Percentiles rank a stretch among this genome's conserved stretches.
Evolutionary conservation across 1,139 yeast genomes (phyloP).

Genomic region (Yarrowia galli): DNA sequence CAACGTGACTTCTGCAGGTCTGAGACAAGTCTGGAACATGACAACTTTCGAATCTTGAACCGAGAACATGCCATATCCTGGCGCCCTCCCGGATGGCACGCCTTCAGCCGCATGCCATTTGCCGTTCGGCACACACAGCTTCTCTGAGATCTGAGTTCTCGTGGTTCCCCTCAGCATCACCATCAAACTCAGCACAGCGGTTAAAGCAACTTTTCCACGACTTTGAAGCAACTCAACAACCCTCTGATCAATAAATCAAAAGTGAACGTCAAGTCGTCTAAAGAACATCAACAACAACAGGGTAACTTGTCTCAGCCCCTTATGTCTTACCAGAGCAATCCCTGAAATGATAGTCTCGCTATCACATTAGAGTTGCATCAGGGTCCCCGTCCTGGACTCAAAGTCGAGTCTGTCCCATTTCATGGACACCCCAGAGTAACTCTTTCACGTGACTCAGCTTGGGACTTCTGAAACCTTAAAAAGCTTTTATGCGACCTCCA

Average conservation of each 20-base stretch:
- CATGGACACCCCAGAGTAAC: not conserved
- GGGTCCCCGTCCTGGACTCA: not conserved
- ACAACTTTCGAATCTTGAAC: not conserved
- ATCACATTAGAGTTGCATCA: not conserved
- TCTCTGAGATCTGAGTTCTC: no score
- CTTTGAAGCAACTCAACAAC: no score
- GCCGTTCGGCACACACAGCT: not conserved
- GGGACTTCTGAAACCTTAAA: not conserved
- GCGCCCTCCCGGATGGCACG: not conserved
- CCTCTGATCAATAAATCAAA: not conserved
- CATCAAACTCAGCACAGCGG: no score
- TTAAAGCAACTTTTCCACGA: no score
- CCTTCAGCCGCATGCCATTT: not conserved
- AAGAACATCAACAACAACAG: not conserved
- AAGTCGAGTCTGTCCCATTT: not conserved
- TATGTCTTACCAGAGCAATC: not conserved
- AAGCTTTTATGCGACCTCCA: not conserved
- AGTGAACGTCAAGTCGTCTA: not conserved
- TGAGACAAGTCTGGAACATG: conserved; percentile 4
- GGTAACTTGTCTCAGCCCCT: not conserved
- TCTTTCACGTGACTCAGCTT: not conserved
- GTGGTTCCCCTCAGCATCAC: no score
- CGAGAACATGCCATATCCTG: conserved; percentile 11
- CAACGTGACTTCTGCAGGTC: conserved; percentile 14
- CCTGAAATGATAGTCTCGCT: not conserved